A percentile compares a stretch with the other conserved stretches of the same genome.
phyloP scores from a whole-genome alignment of 2,329 filamentous ascomycete genomes.

The Ophiostoma ulmi region DNA sequence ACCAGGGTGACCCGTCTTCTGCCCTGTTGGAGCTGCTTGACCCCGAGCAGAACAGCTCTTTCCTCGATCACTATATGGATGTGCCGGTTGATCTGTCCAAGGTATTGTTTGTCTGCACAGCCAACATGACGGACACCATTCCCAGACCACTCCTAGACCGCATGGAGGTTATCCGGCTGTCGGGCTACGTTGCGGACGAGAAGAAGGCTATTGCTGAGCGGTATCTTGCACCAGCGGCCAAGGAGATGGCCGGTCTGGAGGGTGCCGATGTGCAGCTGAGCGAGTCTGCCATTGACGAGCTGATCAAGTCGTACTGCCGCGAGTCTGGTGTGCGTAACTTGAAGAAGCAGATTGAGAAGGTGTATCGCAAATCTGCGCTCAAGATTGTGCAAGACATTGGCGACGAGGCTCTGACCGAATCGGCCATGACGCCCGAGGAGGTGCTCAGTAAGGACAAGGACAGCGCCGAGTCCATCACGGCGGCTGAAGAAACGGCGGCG shows the following conservation, averaged over 20 bases:
- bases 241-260: slow-evolving; percentile 85
- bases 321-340: slow-evolving; percentile 95
- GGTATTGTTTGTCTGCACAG: slow-evolving; percentile 96
- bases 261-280: slow-evolving; percentile 84
- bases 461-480: slow-evolving; percentile 39
- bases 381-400: slow-evolving; percentile 96
- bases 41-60: slow-evolving; percentile 94
- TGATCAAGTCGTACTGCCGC: slow-evolving; percentile 97
- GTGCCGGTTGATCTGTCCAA: slow-evolving; percentile 96
- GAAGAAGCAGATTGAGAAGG: slow-evolving; percentile 99
- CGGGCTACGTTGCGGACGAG: slow-evolving; percentile 94
- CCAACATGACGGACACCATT: slow-evolving; percentile 98
- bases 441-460: slow-evolving; percentile 16
- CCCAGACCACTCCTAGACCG: slow-evolving; percentile 87
- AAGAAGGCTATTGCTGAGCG: slow-evolving; percentile 97
- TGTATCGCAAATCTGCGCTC: slow-evolving; percentile 92
- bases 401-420: slow-evolving; percentile 69
- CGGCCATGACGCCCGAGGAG: slow-evolving; percentile 60
- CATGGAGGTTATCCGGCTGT: slow-evolving; percentile 96
- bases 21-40: slow-evolving; percentile 90
- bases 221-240: slow-evolving; percentile 90
- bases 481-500: slow-evolving; percentile 42
- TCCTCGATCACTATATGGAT: slow-evolving; percentile 98
- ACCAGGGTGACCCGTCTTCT: slow-evolving; percentile 93
- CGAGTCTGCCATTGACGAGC: slow-evolving; percentile 83